phyloP scores from a whole-genome alignment of 2,329 filamentous ascomycete genomes.

The Arthrobotrys iridis region DNA sequence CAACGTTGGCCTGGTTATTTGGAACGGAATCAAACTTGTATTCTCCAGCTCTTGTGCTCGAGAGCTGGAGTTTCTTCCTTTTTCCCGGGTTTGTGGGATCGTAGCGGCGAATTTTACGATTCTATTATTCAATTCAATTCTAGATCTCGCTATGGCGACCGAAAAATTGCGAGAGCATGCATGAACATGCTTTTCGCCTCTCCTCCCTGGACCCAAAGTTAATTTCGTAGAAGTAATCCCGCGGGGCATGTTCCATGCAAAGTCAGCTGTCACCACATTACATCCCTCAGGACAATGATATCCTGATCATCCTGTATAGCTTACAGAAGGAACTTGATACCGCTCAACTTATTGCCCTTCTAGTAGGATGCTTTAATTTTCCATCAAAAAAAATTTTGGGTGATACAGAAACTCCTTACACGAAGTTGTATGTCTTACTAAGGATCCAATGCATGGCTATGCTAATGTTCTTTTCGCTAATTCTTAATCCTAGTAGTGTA shows the following conservation, averaged over 20 bases:
- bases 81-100: neutral
- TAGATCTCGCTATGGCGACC: neutral
- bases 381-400: constrained; percentile 22
- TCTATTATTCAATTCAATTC: neutral
- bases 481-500: neutral
- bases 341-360: neutral
- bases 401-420: constrained; percentile 22
- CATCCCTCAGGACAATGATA: neutral
- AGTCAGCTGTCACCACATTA: neutral
- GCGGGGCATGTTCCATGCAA: constrained; percentile 8
- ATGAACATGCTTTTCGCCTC: constrained; percentile 20
- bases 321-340: neutral
- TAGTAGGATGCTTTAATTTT: neutral
- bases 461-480: neutral
- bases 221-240: neutral
- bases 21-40: neutral
- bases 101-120: neutral
- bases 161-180: neutral
- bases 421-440: constrained; percentile 26
- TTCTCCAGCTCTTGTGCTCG: neutral
- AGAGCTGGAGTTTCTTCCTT: neutral
- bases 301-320: neutral
- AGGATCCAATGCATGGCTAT: constrained; percentile 1
- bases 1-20: neutral
- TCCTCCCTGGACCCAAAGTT: neutral